Percentiles rank a stretch among this genome's conserved stretches.
Evolutionary conservation across 2,329 filamentous ascomycete genomes (phyloP).

Genomic region (Chalara sp.): DNA sequence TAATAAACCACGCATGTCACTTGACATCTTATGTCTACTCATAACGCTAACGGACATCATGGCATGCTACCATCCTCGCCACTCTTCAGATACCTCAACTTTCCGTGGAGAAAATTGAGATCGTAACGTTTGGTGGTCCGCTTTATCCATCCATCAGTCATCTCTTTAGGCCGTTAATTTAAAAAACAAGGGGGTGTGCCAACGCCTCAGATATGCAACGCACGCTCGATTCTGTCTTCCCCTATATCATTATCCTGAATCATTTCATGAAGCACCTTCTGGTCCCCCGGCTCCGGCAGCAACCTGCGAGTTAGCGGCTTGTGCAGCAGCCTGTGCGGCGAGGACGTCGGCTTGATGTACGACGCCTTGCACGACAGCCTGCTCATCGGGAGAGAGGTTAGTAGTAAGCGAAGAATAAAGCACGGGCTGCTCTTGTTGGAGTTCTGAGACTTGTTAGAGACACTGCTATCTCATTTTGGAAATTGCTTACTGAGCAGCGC

Average conservation of each 20-base stretch:
- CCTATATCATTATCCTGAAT: too few relatives aligned
- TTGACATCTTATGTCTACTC: too few relatives aligned
- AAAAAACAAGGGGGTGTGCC: background rate
- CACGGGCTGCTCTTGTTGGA: slow-evolving; percentile 86
- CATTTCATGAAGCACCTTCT: too few relatives aligned
- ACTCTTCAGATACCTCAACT: too few relatives aligned
- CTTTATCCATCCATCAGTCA: too few relatives aligned
- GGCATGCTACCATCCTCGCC: too few relatives aligned
- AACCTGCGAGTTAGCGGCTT: slow-evolving; percentile 12
- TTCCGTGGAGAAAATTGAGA: too few relatives aligned
- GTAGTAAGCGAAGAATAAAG: slow-evolving; percentile 77
- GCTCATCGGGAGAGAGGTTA: slow-evolving; percentile 73
- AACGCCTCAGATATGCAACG: background rate
- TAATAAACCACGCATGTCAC: too few relatives aligned
- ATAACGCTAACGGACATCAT: too few relatives aligned
- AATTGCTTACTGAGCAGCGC: slow-evolving; percentile 67
- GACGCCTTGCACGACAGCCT: slow-evolving; percentile 71
- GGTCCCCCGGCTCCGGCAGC: too few relatives aligned
- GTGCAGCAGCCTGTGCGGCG: slow-evolving; percentile 8
- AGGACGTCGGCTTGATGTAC: slow-evolving; percentile 32
- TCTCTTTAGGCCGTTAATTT: too few relatives aligned
- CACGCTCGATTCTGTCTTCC: background rate
- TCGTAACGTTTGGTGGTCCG: too few relatives aligned
- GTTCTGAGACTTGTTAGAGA: slow-evolving; percentile 43
- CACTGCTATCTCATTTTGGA: background rate